Evolutionary conservation across 495 filamentous ascomycete species (phyloP).

Genomic region (Darksidea phi): DNA sequence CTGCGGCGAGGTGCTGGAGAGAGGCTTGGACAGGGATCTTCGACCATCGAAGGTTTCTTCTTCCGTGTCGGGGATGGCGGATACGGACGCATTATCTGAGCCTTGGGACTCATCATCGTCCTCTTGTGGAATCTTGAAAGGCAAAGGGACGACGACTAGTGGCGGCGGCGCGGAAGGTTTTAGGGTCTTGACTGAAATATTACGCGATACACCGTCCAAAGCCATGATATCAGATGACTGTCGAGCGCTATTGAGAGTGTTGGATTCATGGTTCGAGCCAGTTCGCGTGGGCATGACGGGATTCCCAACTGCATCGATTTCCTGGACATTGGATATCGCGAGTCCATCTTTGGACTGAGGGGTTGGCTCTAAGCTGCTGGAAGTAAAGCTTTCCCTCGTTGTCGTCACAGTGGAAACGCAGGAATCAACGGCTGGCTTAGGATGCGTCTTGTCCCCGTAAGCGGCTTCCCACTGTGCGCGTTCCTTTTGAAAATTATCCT

Average conservation of each 20-base stretch:
- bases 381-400: slow-evolving; percentile 16
- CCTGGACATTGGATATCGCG: slow-evolving; percentile 22
- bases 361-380: too few relatives aligned
- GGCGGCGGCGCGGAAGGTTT: slow-evolving; percentile 30
- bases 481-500: slow-evolving; percentile 66
- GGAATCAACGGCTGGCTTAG: slow-evolving; percentile 55
- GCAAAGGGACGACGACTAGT: slow-evolving; percentile 49
- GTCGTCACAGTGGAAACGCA: slow-evolving; percentile 55
- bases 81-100: slow-evolving; percentile 59
- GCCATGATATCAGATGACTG: slow-evolving; percentile 17
- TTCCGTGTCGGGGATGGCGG: slow-evolving; percentile 51
- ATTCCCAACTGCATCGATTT: slow-evolving; percentile 29
- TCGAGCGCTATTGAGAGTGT: slow-evolving; percentile 13
- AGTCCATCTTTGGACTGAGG: too few relatives aligned
- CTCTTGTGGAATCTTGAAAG: slow-evolving; percentile 56
- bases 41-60: slow-evolving; percentile 44
- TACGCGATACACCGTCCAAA: neutral
- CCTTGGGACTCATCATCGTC: slow-evolving; percentile 40
- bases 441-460: slow-evolving; percentile 59
- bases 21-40: slow-evolving; percentile 43
- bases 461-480: slow-evolving; percentile 75
- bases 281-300: neutral
- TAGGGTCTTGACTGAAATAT: slow-evolving; percentile 7
- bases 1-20: slow-evolving; percentile 50
- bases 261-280: neutral